Base-by-base conservation (phyloP, 2,329 filamentous ascomycete species). In the Byssothecium circinans region DNA sequence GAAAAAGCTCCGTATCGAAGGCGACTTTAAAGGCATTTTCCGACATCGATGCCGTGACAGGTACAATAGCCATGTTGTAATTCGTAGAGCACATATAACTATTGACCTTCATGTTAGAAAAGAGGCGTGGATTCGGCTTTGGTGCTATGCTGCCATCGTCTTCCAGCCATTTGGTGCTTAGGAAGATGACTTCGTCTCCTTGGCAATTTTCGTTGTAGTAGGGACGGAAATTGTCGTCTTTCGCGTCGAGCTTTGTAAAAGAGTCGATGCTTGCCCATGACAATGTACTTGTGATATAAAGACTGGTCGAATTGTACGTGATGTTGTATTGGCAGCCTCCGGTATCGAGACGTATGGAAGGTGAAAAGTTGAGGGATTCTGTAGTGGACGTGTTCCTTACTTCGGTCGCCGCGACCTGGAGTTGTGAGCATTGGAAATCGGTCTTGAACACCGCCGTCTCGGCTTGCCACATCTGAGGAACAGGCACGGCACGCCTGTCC, bases 71-170 rank as follows among this genome's bases (percentile, higher is more conserved):
- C 34, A 49, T 50, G 12, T 36, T 47, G 23, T 50, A 44, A 8
- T 17, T 44, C 8, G 51, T 37, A 15, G 52, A 43, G 23, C 57
- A 60, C 3, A 56, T 14, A 32, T 58, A 42, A 19, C 47, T 42
- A 7, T 37, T 41, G 5, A 48, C 27, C 5, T 35, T 41, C 15
- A 53, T 41, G 8, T 50, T 48, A 11, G 34, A 15, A 6, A 39
- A 19, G 11, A 43, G 40, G 8, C 43, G 23, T 1, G 10, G 20
- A 8, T 33, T 47, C 4, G 10, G 4, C 17, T 47, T 45, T 10
- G 10, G 12, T 2, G 10, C 3, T 15, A 30, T 10, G 37, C 4
- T 14, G 8, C 8, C 34, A 7, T 20, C 25, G 10, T 14, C 4
- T 5, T 22, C n/a, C 8, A 42, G 8, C 49, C 49, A 52, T 19